Base-by-base conservation (phyloP, 1,139 yeast genomes). In the Protomyces arabidopsidicola region DNA sequence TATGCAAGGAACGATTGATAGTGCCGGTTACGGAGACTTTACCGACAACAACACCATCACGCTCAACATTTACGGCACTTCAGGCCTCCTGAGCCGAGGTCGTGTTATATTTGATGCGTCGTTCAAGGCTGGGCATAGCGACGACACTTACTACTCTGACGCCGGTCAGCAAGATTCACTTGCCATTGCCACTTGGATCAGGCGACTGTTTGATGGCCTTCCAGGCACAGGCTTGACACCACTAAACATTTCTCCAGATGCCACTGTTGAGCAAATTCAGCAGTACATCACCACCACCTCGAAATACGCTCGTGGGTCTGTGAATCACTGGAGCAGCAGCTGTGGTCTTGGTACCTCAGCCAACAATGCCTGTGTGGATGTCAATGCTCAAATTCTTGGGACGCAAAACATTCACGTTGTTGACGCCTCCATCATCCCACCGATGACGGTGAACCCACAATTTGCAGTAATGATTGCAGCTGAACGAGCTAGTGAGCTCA, bases 281-380 rank as follows among this genome's bases (percentile, higher is more conserved):
- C n/a, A 45, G 18, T 54, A 45, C 51, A 54, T 54, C 20, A 54
- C 58, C n/a, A 39, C 58, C 1, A n/a, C 55, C n/a, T 52, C 55
- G 18, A 14, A 14, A 9, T 52, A 52, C 22, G 51, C 50, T 9
- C 42, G 31, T 8, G 58, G 58, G 9, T 12, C n/a, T 14, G 38
- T 31, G 20, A 54, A 54, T 20, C 58, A 54, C 58, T 54, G 58
- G 58, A 20, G 36, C 10, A 22, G 45, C 24, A 27, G 42, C 20
- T 54, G 58, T 22, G 8, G 16, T 35, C 50, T 54, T 12, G 58
- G 58, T 12, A 4, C 42, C 14, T 5, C 42, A n/a, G 42, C 1
- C 14, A 42, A 20, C 48, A 42, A n/a, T 5, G n/a, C 55, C 20
- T 39, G 50, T 24, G 58, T 38, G 12, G 58, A 54, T 39, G 24